Evolutionary conservation across 495 filamentous ascomycete genomes (phyloP), one percentile per base, ranked within the genome.

Genomic region (Penicillium samsonianum): DNA sequence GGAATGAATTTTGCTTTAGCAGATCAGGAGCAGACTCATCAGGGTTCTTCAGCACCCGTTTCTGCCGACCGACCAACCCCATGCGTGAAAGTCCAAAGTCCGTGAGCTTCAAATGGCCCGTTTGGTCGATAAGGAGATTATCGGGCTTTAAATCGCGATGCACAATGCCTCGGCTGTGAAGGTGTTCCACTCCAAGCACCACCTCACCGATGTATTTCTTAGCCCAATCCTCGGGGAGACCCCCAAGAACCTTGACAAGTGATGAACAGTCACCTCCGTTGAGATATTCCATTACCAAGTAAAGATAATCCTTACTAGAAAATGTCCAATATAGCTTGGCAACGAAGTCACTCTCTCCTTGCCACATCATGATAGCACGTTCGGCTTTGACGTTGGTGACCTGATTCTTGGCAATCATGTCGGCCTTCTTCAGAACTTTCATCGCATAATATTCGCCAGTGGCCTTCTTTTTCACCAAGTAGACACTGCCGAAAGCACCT

Each of bases 291-390:
- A 98, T 98, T 16, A 98, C 94, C 62, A 98, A 78, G 69, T 98
- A 98, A 28, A 98, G 87, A 68, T 96, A 98, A 67, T 98, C 94
- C 68, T 98, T 98, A 80, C 95, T 98, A 26, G 94, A 93, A 67
- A 98, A 98, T 1, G 94, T 98, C 94, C 94, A 98, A 75, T 97
- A 98, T 6, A 98, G 80, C 73, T 98, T 98, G 16, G 94, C 94
- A 48, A 98, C 94, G 73, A 98, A 98, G 61, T 98, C 94, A 72
- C 94, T 98, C 67, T 98, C 94, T 25, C 95, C 95, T 76, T 98
- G 95, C 86, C 94, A 96, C 95, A 98, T 98, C 94, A 98, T 97
- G 65, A 98, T 98, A n/a, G 95, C 95, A 60, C 94, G 83, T 73
- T 98, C 94, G 11, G 95, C 94, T 74, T 98, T 96, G 60, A 98